Percentiles rank a stretch among this genome's conserved stretches.
Evolutionary conservation across 1,284 basidiomycete genomes (phyloP).

Genomic region (Melampsora americana): DNA sequence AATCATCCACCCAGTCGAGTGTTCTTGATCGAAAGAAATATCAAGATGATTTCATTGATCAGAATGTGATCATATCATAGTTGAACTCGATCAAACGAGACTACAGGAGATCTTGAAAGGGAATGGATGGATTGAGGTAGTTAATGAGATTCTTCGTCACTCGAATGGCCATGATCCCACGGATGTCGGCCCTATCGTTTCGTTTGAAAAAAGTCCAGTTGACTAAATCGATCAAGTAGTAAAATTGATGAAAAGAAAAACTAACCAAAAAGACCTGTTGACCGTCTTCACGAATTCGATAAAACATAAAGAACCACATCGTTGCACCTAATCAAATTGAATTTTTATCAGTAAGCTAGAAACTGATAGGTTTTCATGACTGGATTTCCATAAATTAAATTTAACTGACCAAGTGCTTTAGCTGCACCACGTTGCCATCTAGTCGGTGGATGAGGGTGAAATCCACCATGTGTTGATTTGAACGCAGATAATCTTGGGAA

Average conservation of each 20-base stretch:
- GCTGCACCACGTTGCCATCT: slow-evolving; percentile 32
- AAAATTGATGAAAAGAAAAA: neutral
- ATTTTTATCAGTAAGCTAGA: neutral
- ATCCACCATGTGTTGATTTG: slow-evolving; percentile 25
- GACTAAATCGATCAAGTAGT: neutral
- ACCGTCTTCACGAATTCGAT: slow-evolving; percentile 38
- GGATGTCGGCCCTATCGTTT: slow-evolving; percentile 28
- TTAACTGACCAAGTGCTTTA: slow-evolving; percentile 30
- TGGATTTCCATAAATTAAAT: neutral
- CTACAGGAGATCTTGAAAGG: too few relatives aligned
- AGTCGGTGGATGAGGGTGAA: slow-evolving; percentile 31
- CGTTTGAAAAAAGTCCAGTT: neutral
- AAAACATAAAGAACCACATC: slow-evolving; percentile 44
- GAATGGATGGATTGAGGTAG: too few relatives aligned
- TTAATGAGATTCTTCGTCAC: too few relatives aligned
- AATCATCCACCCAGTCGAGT: too few relatives aligned
- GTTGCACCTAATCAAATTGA: slow-evolving; percentile 17
- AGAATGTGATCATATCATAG: too few relatives aligned
- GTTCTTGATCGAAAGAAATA: too few relatives aligned
- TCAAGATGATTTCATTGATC: too few relatives aligned
- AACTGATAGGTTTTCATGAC: neutral
- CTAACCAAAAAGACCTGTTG: slow-evolving; percentile 35
- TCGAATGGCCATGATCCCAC: slow-evolving; percentile 27
- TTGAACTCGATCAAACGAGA: too few relatives aligned
- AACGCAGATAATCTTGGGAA: too few relatives aligned